Evolutionary conservation across 2,329 filamentous ascomycete species (phyloP).

Genomic region (Myriosclerotinia duriaeana): DNA sequence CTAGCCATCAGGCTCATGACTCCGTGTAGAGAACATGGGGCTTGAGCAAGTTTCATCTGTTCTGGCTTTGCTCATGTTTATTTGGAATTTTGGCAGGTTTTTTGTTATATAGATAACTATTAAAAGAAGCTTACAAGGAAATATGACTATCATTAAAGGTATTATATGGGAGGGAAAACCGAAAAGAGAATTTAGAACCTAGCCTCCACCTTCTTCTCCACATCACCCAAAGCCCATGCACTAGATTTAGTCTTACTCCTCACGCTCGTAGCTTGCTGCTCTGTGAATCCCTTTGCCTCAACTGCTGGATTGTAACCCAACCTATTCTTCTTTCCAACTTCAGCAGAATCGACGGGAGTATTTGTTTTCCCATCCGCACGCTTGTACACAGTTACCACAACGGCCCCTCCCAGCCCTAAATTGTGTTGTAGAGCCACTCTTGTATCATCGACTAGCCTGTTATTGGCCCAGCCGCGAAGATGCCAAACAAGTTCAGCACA

Average conservation of each 20-base stretch:
- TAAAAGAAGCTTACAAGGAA: not conserved
- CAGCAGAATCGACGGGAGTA: constrained; percentile 59
- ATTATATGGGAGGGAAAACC: not conserved
- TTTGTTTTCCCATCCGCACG: constrained; percentile 74
- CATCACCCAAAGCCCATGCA: constrained; percentile 78
- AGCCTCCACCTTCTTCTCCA: constrained; percentile 68
- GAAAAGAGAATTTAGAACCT: constrained; percentile 51
- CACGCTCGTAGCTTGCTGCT: constrained; percentile 67
- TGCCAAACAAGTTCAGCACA: constrained; percentile 96
- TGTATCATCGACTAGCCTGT: constrained; percentile 69
- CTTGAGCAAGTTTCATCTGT: too few species aligned
- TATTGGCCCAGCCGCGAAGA: constrained; percentile 92
- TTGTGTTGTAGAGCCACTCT: constrained; percentile 85
- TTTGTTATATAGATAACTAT: too few species aligned
- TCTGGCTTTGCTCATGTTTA: too few species aligned
- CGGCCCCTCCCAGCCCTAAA: constrained; percentile 85
- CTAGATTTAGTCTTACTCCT: constrained; percentile 65
- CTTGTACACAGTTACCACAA: constrained; percentile 85
- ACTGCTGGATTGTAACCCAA: constrained; percentile 92
- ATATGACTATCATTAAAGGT: not conserved
- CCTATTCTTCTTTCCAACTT: constrained; percentile 64
- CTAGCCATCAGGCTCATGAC: too few species aligned
- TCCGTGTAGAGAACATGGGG: too few species aligned
- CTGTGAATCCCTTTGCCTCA: constrained; percentile 84
- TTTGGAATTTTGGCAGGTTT: too few species aligned